Percentiles rank a stretch among this genome's conserved stretches.
Conservation (phyloP, 2,329 filamentous ascomycete genomes). For the Alternaria atra region DNA sequence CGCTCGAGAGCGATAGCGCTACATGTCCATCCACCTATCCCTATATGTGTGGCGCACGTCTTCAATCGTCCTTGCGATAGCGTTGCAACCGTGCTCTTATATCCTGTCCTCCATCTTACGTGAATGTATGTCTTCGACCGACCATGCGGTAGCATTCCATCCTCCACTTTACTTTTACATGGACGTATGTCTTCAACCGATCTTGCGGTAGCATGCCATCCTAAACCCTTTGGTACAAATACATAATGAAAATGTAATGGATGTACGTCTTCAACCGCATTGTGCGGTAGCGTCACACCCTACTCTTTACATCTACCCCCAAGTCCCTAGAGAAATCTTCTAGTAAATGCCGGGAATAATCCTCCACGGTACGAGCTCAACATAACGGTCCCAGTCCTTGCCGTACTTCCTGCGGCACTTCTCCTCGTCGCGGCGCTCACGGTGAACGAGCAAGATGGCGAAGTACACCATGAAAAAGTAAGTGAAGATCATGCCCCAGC, state of each 20-base stretch:
- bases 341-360: constrained; percentile 89
- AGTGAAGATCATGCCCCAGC: constrained; percentile 86
- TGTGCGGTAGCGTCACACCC: constrained; percentile 39
- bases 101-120: background rate
- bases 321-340: background rate
- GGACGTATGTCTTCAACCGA: constrained; percentile 40
- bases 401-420: constrained; percentile 94
- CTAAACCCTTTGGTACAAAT: background rate
- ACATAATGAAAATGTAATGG: background rate
- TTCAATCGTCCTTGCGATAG: constrained; percentile 26
- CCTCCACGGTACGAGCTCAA: constrained; percentile 78
- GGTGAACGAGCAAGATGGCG: constrained; percentile 83
- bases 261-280: constrained; percentile 14
- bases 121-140: constrained; percentile 36
- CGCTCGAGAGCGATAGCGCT: constrained; percentile 11
- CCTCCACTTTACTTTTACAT: constrained; percentile 1
- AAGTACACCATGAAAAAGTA: constrained; percentile 98
- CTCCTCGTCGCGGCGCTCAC: constrained; percentile 86
- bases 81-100: constrained; percentile 11
- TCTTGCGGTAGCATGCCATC: constrained; percentile 38
- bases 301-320: background rate
- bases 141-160: constrained; percentile 36
- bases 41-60: constrained; percentile 15
- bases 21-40: background rate
- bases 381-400: constrained; percentile 90